These are phyloP conservation scores for Botrytis squamosa DNA, from an alignment of 2,329 filamentous ascomycete species.

Conservation along the genomic window DNA sequence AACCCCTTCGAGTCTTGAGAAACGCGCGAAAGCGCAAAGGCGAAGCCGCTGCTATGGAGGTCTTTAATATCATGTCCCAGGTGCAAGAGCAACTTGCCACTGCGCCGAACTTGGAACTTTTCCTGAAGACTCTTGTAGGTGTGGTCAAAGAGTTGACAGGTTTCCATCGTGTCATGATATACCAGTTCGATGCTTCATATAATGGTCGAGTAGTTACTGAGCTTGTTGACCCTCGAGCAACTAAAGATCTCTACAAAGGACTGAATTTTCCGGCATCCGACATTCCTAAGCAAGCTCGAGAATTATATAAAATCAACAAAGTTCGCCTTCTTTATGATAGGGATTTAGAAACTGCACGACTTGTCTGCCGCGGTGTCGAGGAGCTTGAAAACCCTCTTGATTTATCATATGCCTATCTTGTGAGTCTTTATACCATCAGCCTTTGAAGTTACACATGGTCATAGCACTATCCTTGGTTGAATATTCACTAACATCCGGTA, in stretches of 20 bases:
- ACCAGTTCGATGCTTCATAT: conserved; percentile 80
- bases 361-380: conserved; percentile 74
- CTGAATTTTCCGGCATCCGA: conserved; percentile 86
- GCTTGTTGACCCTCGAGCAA: conserved; percentile 75
- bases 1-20: conserved; percentile 72
- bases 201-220: conserved; percentile 88
- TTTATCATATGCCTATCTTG: conserved; percentile 66
- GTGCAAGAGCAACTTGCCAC: conserved; percentile 82
- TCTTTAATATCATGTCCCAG: conserved; percentile 89
- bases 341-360: conserved; percentile 72
- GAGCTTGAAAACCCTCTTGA: conserved; percentile 76
- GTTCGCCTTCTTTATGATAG: conserved; percentile 85
- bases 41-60: conserved; percentile 81
- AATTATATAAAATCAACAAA: conserved; percentile 89
- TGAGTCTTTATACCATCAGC: not conserved
- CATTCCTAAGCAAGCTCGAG: conserved; percentile 82
- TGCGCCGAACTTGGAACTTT: conserved; percentile 66
- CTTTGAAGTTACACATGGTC: not conserved
- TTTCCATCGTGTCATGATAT: conserved; percentile 90
- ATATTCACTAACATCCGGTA: not conserved
- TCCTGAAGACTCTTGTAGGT: conserved; percentile 79
- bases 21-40: conserved; percentile 62
- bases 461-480: not conserved
- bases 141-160: conserved; percentile 87
- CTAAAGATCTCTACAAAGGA: conserved; percentile 81